Base-by-base conservation (phyloP, 2,329 filamentous ascomycete genomes). In the Fusarium dlaminii region DNA sequence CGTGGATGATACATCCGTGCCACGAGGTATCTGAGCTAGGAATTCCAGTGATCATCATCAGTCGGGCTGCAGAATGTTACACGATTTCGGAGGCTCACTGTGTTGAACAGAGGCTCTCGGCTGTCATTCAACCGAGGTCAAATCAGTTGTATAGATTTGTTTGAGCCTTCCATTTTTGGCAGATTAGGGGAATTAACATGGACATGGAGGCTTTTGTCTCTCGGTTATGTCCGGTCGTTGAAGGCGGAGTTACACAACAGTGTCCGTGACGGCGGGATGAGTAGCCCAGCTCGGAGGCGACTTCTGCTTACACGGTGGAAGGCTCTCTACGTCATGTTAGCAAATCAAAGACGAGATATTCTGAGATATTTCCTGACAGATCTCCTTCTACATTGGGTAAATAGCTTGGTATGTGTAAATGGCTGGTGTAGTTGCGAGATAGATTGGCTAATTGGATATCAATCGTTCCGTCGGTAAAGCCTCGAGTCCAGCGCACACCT, bases 161-260 rank as follows among this genome's bases (percentile, higher is more conserved):
- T 52, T 49, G 45, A 51, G 54, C 29, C 45, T 63, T 59, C 46
- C 30, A 9, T 49, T 74, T 74, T 66, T 73, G 72, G 52, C 56
- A 73, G 42, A 40, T 70, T 65, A 69, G 64, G 56, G 56, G 27
- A 66, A 66, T 66, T 36, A 66, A 42, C 59, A 34, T 45, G 29
- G 30, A 30, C 29, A 29, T 51, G 57, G 55, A 46, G 51, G 30
- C 45, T 55, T 56, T 68, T 69, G 63, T 74, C 72, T 75, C 72
- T 73, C 72, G 72, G 68, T 63, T 74, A 62, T 57, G 68, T 54
- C 72, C 63, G 68, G 40, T 63, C 49, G 46, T 68, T 74, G 63
- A 55, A 52, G 22, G 30, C 34, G 15, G 34, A 61, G 72, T 68
- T 74, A 64, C 72, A 74, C 72, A 36, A 67, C 72, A 72, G 56